Conservation (phyloP, 2,329 filamentous ascomycete genomes). For the Trichoderma citrinoviride region DNA sequence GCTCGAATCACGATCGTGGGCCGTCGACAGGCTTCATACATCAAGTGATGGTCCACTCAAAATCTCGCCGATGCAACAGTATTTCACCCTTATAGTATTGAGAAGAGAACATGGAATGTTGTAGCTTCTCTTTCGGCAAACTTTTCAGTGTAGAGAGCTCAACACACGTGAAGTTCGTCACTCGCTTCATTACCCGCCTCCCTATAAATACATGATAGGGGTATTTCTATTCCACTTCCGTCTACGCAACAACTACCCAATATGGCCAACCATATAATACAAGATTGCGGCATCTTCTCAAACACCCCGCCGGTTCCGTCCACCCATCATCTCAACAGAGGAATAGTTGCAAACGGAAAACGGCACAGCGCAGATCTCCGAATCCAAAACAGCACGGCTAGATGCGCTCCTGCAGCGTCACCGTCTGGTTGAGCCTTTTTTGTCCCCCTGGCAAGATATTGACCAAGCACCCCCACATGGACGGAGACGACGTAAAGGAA, state of each 20-base stretch:
- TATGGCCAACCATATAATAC: not conserved
- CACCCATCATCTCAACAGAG: not conserved
- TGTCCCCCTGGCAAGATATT: not conserved
- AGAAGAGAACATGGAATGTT: too few species aligned
- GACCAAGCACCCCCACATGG: not conserved
- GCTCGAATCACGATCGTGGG: too few species aligned
- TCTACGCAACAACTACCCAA: not conserved
- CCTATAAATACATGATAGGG: not conserved
- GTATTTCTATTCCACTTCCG: conserved; percentile 1
- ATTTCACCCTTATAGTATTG: too few species aligned
- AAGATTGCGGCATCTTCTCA: not conserved
- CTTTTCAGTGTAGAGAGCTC: too few species aligned
- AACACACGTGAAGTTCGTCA: not conserved
- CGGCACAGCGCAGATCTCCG: conserved; percentile 16
- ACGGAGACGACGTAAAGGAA: not conserved
- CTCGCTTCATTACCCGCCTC: not conserved
- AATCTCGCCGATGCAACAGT: too few species aligned
- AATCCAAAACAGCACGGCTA: conserved; percentile 14
- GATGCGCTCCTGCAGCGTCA: conserved; percentile 14
- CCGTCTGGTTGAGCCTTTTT: not conserved
- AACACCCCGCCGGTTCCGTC: not conserved
- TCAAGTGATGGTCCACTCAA: too few species aligned
- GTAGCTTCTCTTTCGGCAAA: too few species aligned
- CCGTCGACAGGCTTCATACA: too few species aligned
- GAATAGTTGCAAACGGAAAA: not conserved